Percentiles rank a stretch among this genome's conserved stretches.
Conservation (phyloP, 2,329 filamentous ascomycete genomes). For the Leptographium radiaticola region DNA sequence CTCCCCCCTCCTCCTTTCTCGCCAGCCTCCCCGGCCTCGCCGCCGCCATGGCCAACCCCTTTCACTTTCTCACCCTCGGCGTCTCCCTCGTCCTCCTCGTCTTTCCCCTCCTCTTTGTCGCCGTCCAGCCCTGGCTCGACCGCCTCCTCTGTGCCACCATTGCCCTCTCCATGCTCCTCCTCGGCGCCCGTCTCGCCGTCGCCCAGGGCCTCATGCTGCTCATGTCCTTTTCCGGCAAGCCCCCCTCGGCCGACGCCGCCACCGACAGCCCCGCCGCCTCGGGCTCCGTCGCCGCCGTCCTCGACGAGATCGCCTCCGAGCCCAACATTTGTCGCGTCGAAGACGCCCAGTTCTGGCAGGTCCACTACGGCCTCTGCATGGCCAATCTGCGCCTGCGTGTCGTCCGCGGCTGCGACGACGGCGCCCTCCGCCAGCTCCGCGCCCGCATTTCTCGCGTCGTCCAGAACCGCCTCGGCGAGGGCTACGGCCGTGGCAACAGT, state of each 20-base stretch:
- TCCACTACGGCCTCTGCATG: conserved; percentile 94
- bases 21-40: conserved; percentile 36
- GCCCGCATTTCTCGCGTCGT: conserved; percentile 67
- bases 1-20: not conserved
- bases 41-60: conserved; percentile 82
- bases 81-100: conserved; percentile 66
- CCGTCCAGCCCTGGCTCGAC: conserved; percentile 76
- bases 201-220: conserved; percentile 87
- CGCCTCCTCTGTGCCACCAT: conserved; percentile 69
- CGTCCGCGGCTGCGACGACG: conserved; percentile 52
- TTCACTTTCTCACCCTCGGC: conserved; percentile 84
- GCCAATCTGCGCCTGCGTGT: conserved; percentile 79
- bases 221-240: conserved; percentile 61
- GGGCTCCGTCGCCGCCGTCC: conserved; percentile 38
- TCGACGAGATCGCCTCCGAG: conserved; percentile 75
- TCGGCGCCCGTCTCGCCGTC: conserved; percentile 72
- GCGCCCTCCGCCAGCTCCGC: conserved; percentile 58
- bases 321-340: conserved; percentile 64
- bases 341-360: conserved; percentile 95
- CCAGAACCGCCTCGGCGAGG: conserved; percentile 74
- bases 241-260: not conserved
- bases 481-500: conserved; percentile 66
- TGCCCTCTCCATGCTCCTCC: conserved; percentile 73
- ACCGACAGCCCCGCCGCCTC: too few species aligned
- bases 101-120: conserved; percentile 67